Conservation (phyloP, 129 eudicot genomes). For the Escallonia herrerae region DNA sequence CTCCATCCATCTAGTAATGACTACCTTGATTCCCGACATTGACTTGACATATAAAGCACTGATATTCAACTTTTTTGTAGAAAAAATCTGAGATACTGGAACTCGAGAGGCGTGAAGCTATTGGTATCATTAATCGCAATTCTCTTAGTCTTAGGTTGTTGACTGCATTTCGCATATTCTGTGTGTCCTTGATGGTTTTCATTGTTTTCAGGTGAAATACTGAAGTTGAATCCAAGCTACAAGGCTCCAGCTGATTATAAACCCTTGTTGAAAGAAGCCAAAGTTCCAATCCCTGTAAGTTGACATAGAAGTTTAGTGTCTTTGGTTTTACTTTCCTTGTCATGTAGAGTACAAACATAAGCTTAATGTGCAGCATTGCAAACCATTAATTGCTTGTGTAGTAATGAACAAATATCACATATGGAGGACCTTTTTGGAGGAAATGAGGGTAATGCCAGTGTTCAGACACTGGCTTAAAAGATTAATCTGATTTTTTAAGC, state of each 20-base stretch:
- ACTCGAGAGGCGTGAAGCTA: slow-evolving; percentile 85
- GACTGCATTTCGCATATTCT: slow-evolving; percentile 2
- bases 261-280: slow-evolving; percentile 82
- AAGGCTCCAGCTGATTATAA: slow-evolving; percentile 78
- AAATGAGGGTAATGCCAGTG: background rate
- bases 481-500: no score
- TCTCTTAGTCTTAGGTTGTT: background rate
- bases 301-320: slow-evolving; percentile 1
- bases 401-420: background rate
- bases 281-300: slow-evolving; percentile 87
- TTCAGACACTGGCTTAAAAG: no score
- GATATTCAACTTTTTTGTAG: slow-evolving; percentile 28
- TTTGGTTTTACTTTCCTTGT: slow-evolving; percentile 5
- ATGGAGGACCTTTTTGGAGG: background rate
- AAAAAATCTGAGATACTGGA: slow-evolving; percentile 46
- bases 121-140: slow-evolving; percentile 45
- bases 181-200: slow-evolving; percentile 6
- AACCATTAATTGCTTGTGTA: background rate
- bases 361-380: background rate
- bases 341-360: no score
- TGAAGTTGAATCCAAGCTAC: slow-evolving; percentile 73
- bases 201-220: slow-evolving; percentile 68
- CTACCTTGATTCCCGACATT: slow-evolving; percentile 6
- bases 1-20: background rate
- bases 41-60: slow-evolving; percentile 11